Evolutionary conservation across 192 early-diverging fungal genomes (phyloP).

Genomic region (Backusella australiensis): DNA sequence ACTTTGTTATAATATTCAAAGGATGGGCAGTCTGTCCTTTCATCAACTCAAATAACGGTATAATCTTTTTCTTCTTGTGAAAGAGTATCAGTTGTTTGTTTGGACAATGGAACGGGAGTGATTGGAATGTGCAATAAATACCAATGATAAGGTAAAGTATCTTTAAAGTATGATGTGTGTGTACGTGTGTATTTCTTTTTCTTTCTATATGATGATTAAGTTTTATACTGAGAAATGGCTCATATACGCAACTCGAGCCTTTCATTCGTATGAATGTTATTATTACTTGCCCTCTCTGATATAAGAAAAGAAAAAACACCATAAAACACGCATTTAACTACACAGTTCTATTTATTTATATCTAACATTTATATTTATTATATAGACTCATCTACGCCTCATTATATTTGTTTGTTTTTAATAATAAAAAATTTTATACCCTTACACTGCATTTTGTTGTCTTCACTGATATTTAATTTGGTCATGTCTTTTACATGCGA

Average conservation of each 20-base stretch:
- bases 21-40: background rate
- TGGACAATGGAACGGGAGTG: background rate
- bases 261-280: constrained; percentile 1
- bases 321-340: background rate
- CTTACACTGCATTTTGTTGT: background rate
- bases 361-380: background rate
- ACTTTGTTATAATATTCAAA: background rate
- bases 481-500: background rate
- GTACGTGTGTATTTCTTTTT: background rate
- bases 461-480: background rate
- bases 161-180: background rate
- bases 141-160: background rate
- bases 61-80: background rate
- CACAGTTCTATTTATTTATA: background rate
- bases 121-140: background rate
- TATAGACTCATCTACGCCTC: background rate
- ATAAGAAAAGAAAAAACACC: background rate
- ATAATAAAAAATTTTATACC: background rate
- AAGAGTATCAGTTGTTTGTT: background rate
- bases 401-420: background rate
- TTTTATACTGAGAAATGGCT: background rate
- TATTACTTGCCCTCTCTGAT: constrained; percentile 7
- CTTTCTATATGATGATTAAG: background rate
- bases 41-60: background rate
- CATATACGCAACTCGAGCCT: background rate